Percentiles rank a stretch among this genome's conserved stretches.
Conservation (phyloP, 1,139 yeast genomes). For the Candida tropicalis region DNA sequence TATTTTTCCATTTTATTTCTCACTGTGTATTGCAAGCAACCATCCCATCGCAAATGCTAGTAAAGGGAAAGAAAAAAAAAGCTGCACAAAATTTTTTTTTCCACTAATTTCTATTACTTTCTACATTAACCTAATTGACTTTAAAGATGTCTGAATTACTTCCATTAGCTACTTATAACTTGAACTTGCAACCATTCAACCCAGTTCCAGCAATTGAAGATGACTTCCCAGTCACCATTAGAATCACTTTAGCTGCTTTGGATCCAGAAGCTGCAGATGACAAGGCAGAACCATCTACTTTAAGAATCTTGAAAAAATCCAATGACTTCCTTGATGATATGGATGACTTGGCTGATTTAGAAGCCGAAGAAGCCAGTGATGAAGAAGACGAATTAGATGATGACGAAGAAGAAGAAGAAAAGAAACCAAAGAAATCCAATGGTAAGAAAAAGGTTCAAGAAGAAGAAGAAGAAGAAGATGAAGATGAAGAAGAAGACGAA, state of each 20-base stretch:
- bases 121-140: constrained; percentile 1
- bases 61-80: neutral
- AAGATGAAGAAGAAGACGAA: constrained; percentile 56
- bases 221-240: constrained; percentile 85
- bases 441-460: constrained; percentile 30
- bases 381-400: constrained; percentile 54
- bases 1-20: neutral
- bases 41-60: constrained; percentile 11
- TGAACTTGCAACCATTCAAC: constrained; percentile 81
- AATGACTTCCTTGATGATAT: constrained; percentile 54
- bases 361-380: constrained; percentile 55
- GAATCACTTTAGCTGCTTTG: constrained; percentile 92
- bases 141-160: constrained; percentile 61
- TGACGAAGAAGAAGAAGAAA: constrained; percentile 46
- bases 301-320: constrained; percentile 81
- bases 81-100: constrained; percentile 2
- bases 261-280: constrained; percentile 86
- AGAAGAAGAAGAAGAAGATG: constrained; percentile 47
- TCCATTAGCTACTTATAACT: constrained; percentile 84
- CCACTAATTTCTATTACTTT: constrained; percentile 4
- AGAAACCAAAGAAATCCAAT: constrained; percentile 21
- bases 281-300: constrained; percentile 82
- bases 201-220: constrained; percentile 87
- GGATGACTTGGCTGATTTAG: constrained; percentile 40
- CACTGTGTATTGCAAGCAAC: constrained; percentile 4